These are phyloP conservation scores for Pyrenochaeta sp. DNA, from an alignment of 2,329 filamentous ascomycete genomes.

Conservation along the genomic window DNA sequence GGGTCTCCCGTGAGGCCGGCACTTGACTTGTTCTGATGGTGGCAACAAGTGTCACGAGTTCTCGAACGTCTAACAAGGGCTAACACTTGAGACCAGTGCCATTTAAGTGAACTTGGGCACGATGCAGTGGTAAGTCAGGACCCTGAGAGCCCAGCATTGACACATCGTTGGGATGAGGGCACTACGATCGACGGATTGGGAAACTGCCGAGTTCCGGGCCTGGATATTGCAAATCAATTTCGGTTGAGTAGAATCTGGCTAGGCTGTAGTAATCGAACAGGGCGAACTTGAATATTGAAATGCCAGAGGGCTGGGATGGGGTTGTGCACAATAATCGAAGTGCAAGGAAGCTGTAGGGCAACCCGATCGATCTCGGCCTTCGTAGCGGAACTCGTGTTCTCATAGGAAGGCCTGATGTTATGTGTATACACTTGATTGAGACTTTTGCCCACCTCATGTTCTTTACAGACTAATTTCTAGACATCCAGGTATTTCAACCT, in stretches of 20 bases:
- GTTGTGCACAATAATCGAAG: background rate
- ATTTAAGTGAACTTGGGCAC: background rate
- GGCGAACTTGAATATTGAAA: background rate
- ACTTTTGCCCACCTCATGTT: slow-evolving; percentile 12
- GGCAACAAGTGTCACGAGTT: background rate
- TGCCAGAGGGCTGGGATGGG: background rate
- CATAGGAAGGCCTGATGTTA: background rate
- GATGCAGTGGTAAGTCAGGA: background rate
- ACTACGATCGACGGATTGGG: slow-evolving; percentile 5
- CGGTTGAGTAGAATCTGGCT: slow-evolving; percentile 4
- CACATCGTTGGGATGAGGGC: slow-evolving; percentile 1
- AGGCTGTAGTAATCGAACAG: background rate
- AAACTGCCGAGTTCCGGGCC: slow-evolving; percentile 5
- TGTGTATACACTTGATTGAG: slow-evolving; percentile 1
- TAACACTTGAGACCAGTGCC: background rate
- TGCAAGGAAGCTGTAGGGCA: background rate
- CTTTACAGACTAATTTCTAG: slow-evolving; percentile 9
- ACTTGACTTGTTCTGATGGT: background rate
- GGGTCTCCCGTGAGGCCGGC: background rate
- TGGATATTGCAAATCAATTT: slow-evolving; percentile 11
- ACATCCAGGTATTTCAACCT: slow-evolving; percentile 3
- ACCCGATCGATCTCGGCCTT: background rate
- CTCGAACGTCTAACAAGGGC: background rate
- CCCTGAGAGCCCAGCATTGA: slow-evolving; percentile 2
- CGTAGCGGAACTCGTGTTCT: background rate